Evolutionary conservation across 2,329 filamentous ascomycete genomes (phyloP).

Genomic region (Elsinoe batatas): DNA sequence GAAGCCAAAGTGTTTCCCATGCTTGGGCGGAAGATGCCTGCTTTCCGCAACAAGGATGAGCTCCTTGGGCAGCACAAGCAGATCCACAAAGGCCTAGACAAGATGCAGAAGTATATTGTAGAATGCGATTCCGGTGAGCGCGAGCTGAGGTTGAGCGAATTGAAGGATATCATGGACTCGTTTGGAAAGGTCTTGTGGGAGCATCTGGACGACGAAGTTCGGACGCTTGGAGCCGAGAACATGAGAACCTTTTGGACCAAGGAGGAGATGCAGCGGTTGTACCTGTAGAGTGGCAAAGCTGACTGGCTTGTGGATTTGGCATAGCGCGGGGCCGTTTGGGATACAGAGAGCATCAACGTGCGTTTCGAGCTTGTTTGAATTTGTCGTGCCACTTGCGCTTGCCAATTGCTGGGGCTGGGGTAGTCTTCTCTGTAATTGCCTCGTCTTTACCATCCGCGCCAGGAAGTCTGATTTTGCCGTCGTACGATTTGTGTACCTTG

Average conservation of each 20-base stretch:
- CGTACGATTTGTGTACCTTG: slow-evolving; percentile 2
- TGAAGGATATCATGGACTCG: slow-evolving; percentile 63
- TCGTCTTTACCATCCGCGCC: background rate
- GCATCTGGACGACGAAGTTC: slow-evolving; percentile 78
- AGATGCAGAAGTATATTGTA: slow-evolving; percentile 25
- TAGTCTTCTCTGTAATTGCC: background rate
- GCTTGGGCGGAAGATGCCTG: slow-evolving; percentile 67
- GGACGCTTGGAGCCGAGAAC: slow-evolving; percentile 68
- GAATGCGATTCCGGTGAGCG: slow-evolving; percentile 47
- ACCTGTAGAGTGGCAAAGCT: slow-evolving; percentile 43
- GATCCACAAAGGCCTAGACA: slow-evolving; percentile 56
- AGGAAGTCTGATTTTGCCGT: slow-evolving; percentile 8
- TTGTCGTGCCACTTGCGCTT: slow-evolving; percentile 33
- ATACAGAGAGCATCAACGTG: background rate
- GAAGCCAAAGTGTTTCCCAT: slow-evolving; percentile 72
- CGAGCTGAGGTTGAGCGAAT: slow-evolving; percentile 45
- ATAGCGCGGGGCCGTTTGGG: background rate
- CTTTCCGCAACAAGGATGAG: slow-evolving; percentile 57
- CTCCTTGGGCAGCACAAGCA: slow-evolving; percentile 64
- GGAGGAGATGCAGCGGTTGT: slow-evolving; percentile 62
- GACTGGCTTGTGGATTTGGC: background rate
- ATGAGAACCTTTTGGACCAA: slow-evolving; percentile 76
- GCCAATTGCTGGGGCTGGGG: slow-evolving; percentile 14
- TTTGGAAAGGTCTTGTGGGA: slow-evolving; percentile 73
- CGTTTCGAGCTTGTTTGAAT: slow-evolving; percentile 22